Percentiles rank a stretch among this genome's conserved stretches.
Evolutionary conservation across 495 filamentous ascomycete species (phyloP).

Genomic region (Aspergillus incahuasiensis): DNA sequence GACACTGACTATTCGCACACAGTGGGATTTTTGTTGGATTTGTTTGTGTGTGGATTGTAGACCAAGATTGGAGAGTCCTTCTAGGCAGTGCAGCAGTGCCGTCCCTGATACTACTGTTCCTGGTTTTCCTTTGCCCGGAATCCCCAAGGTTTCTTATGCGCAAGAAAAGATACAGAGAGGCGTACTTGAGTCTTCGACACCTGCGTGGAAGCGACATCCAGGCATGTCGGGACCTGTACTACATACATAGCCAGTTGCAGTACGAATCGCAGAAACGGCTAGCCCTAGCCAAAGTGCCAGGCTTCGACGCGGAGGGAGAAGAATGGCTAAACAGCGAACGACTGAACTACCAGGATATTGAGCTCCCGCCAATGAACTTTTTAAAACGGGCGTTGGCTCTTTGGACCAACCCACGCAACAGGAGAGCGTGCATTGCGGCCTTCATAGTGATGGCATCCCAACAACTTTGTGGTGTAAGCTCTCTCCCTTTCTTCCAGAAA

Average conservation of each 20-base stretch:
- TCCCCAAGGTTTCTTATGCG: conserved; percentile 58
- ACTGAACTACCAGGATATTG: conserved; percentile 11
- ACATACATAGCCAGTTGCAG: conserved; percentile 58
- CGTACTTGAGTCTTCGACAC: conserved; percentile 52
- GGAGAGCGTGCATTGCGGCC: conserved; percentile 55
- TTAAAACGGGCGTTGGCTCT: conserved; percentile 22
- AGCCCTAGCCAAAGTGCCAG: too few species aligned
- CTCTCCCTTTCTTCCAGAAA: neutral
- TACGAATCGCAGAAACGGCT: conserved; percentile 9
- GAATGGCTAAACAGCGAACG: conserved; percentile 7
- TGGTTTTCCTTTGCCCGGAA: conserved; percentile 69
- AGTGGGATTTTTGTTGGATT: conserved; percentile 61
- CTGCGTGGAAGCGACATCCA: conserved; percentile 62
- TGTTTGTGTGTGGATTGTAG: conserved; percentile 46
- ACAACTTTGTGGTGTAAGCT: conserved; percentile 61
- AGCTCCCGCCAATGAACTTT: conserved; percentile 2
- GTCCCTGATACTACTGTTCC: conserved; percentile 53
- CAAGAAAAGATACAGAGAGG: conserved; percentile 55
- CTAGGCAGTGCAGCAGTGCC: conserved; percentile 67
- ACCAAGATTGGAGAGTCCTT: conserved; percentile 62
- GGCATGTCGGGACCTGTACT: conserved; percentile 68
- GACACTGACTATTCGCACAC: neutral
- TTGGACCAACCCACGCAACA: conserved; percentile 56
- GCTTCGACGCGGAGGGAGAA: neutral
- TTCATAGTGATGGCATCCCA: conserved; percentile 66